Evolutionary conservation across 2,329 filamentous ascomycete species (phyloP).

Genomic region (Zymoseptoria brevis): DNA sequence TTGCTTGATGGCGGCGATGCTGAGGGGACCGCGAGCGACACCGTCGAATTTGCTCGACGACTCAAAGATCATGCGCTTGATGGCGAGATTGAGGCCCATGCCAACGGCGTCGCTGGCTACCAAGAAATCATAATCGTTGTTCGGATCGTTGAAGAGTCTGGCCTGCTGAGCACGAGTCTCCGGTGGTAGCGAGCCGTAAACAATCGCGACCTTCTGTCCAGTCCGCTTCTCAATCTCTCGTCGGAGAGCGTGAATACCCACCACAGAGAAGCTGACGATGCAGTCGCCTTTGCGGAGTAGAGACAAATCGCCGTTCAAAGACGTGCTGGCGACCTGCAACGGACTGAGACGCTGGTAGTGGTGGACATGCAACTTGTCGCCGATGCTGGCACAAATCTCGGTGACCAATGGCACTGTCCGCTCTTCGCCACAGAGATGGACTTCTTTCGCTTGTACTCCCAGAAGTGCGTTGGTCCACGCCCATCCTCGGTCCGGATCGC

Average conservation of each 20-base stretch:
- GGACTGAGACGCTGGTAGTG: conserved; percentile 77
- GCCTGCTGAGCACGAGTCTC: conserved; percentile 91
- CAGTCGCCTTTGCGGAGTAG: conserved; percentile 82
- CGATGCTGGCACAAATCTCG: conserved; percentile 66
- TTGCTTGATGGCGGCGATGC: conserved; percentile 78
- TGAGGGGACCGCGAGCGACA: conserved; percentile 48
- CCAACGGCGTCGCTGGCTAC: conserved; percentile 94
- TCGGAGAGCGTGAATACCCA: conserved; percentile 75
- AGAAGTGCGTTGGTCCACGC: conserved; percentile 90
- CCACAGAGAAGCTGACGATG: conserved; percentile 75
- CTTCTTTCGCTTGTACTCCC: conserved; percentile 75
- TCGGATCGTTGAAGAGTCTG: conserved; percentile 82
- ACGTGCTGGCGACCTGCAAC: conserved; percentile 56
- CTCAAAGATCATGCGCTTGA: conserved; percentile 86
- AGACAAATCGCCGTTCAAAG: conserved; percentile 55
- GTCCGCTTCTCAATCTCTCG: conserved; percentile 67
- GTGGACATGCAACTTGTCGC: conserved; percentile 76
- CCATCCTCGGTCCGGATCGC: conserved; percentile 70
- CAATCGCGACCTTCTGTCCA: conserved; percentile 74
- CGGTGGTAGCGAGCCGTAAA: conserved; percentile 85
- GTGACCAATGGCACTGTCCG: conserved; percentile 71
- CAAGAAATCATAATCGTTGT: conserved; percentile 92
- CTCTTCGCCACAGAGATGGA: conserved; percentile 89
- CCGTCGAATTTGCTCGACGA: conserved; percentile 66
- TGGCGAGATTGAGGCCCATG: conserved; percentile 88